Evolutionary conservation across 371 early-diverging fungal genomes (phyloP).

Genomic region (Lichtheimia ornata): DNA sequence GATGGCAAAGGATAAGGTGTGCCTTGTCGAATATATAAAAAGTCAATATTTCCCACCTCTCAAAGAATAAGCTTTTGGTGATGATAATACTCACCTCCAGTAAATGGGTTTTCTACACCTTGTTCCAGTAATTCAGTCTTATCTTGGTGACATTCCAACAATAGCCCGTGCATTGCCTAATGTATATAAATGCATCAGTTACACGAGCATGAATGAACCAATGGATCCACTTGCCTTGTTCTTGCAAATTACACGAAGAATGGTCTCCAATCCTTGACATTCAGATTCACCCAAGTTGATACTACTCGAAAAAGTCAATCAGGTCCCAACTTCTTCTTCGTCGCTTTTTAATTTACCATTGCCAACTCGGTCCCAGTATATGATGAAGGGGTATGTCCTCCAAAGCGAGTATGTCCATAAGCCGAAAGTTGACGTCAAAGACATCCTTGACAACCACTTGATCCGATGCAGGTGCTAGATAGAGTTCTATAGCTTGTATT

Average conservation of each 20-base stretch:
- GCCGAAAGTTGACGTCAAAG: slow-evolving; percentile 5
- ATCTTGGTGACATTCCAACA: slow-evolving; percentile 8
- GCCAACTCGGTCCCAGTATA: background rate
- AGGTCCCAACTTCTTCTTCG: too few species aligned
- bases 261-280: background rate
- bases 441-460: background rate
- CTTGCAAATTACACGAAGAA: background rate
- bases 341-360: background rate
- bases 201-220: background rate
- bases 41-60: too few species aligned
- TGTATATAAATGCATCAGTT: background rate
- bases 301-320: background rate
- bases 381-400: background rate
- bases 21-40: background rate
- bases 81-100: background rate
- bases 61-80: background rate
- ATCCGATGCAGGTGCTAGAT: background rate
- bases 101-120: slow-evolving; percentile 9
- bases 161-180: background rate
- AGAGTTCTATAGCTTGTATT: background rate
- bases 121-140: slow-evolving; percentile 6
- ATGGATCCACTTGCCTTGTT: background rate
- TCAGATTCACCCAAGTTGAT: background rate
- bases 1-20: slow-evolving; percentile 4
- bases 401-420: slow-evolving; percentile 1